Base-by-base conservation (phyloP, 805 yeast genomes). In the Teunomyces atbi region DNA sequence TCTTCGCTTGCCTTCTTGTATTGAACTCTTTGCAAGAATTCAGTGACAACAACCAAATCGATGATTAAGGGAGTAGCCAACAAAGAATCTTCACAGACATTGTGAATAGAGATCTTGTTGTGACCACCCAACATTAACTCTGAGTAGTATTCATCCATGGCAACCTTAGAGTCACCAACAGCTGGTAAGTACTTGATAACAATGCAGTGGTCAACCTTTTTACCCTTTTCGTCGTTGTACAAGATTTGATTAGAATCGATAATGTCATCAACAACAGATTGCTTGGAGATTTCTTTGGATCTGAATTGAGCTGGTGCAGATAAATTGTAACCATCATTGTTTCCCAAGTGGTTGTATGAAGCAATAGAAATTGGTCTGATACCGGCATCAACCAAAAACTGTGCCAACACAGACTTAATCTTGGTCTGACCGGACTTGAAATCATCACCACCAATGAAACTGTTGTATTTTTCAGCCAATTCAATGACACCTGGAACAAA, bases 41-140 rank as follows among this genome's bases (percentile, higher is more conserved):
- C 98, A 48, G 96, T 74, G 81, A 91, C 85, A 40, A 91, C 85
- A 41, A 89, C 86, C 68, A 91, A 77, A 67, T 91, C 98, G 57
- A 91, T 86, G 66, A 91, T 92, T 66, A 91, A 78, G 42, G 98
- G 97, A 20, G 97, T 87, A 15, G 98, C 98, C 65, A 91, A 78
- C 59, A 91, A 76, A 3, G 97, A 90, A 68, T 91, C 98, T 71
- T 91, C 98, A 70, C 98, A 91, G 35, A 92, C 96, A 65, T 92
- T 91, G 73, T 91, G 96, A 62, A 92, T 86, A 41, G 95, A 83
- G 56, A 91, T 86, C 64, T 94, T 86, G 75, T 91, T 92, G 73
- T 91, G 97, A 38, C 98, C 98, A 51, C 98, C 98, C 59, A 91
- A 79, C 97, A 91, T 92, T 64, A 91, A 82, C 71, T 91, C 97